These are phyloP conservation scores for Alternaria infectoria DNA, from an alignment of 2,329 filamentous ascomycete species.

Conservation along the genomic window DNA sequence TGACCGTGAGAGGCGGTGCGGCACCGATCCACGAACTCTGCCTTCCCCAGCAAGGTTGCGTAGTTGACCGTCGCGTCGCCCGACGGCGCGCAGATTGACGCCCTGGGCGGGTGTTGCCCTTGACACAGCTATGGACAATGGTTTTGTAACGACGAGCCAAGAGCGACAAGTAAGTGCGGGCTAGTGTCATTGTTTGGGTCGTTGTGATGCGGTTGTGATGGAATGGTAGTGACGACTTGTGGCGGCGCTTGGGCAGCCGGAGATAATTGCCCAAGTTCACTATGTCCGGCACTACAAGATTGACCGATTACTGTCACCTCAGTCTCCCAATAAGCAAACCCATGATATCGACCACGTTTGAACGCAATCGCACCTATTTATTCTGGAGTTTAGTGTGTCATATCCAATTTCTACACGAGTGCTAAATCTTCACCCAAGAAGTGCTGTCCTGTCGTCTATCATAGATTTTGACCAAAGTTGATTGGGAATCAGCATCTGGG, in stretches of 20 bases:
- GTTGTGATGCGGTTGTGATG: neutral
- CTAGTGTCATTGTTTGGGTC: neutral
- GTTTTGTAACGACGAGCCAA: neutral
- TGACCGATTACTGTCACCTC: neutral
- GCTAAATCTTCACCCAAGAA: neutral
- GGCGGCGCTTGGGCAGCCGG: neutral
- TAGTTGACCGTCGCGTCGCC: neutral
- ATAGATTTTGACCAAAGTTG: neutral
- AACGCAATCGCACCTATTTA: neutral
- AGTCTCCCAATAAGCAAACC: neutral
- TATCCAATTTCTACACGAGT: neutral
- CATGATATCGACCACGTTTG: neutral
- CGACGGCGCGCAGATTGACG: neutral
- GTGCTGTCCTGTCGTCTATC: neutral
- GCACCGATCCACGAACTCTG: neutral
- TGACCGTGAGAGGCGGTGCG: neutral
- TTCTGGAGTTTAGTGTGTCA: neutral
- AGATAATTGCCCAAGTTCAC: neutral
- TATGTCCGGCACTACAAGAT: neutral
- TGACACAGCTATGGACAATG: neutral
- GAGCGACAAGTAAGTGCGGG: neutral
- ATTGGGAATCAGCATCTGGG: neutral
- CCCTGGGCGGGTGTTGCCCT: neutral
- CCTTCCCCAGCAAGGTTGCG: neutral
- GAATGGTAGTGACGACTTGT: neutral